phyloP scores from a whole-genome alignment of 257 asterid species.

The Fraxinus americana region DNA sequence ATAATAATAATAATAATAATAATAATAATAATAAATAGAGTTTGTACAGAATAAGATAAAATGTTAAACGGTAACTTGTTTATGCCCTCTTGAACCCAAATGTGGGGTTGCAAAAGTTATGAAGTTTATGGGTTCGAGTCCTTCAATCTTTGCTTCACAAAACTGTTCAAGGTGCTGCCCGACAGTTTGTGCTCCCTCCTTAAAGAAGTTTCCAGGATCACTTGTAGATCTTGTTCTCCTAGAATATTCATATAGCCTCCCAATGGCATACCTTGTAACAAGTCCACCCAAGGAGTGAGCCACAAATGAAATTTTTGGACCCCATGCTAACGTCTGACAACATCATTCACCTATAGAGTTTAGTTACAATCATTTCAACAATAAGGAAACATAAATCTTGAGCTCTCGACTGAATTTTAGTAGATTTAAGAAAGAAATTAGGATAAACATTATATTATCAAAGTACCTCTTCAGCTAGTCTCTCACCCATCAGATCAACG shows the following conservation, averaged over 20 bases:
- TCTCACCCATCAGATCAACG: conserved; percentile 88
- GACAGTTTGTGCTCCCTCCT: conserved; percentile 33
- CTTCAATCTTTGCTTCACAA: conserved; percentile 57
- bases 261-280: conserved; percentile 86
- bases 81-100: conserved; percentile 82
- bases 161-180: conserved; percentile 23
- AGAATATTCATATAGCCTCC: conserved; percentile 54
- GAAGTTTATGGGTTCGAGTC: conserved; percentile 84
- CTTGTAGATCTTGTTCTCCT: conserved; percentile 27
- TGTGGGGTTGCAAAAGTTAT: conserved; percentile 93
- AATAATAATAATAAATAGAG: neutral
- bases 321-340: conserved; percentile 68
- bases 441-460: conserved; percentile 36
- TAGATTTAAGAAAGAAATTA: conserved; percentile 9
- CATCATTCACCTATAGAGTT: conserved; percentile 80
- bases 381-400: conserved; percentile 9
- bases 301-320: conserved; percentile 76
- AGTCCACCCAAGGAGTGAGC: conserved; percentile 97
- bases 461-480: conserved; percentile 93
- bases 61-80: conserved; percentile 48
- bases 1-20: too few species aligned
- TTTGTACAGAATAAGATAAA: neutral
- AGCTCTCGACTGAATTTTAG: conserved; percentile 1
- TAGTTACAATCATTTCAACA: conserved; percentile 28
- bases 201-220: conserved; percentile 32